phyloP scores from a whole-genome alignment of 148 eudicot genomes.

The Diospyros lotus region DNA sequence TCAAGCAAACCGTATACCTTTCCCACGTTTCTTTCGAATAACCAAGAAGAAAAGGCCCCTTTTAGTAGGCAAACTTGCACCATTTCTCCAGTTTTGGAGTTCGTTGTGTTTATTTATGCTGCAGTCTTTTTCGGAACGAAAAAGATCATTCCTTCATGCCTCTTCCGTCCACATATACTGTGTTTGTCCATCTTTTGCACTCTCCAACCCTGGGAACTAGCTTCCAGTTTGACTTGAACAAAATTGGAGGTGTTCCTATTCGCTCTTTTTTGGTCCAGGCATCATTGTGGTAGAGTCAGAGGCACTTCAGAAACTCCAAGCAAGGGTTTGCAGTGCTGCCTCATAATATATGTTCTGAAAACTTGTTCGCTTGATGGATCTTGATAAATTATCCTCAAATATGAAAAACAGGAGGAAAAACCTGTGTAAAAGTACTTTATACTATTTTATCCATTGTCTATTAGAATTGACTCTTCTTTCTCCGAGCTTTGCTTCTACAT shows the following conservation, averaged over 20 bases:
- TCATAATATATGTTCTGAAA: slow-evolving; percentile 17
- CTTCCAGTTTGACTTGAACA: slow-evolving; percentile 19
- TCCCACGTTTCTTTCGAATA: slow-evolving; percentile 23
- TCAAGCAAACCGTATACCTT: slow-evolving; percentile 23
- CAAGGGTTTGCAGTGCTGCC: slow-evolving; percentile 18
- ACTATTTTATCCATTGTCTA: slow-evolving; percentile 16
- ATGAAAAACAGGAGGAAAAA: slow-evolving; percentile 11
- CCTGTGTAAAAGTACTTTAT: slow-evolving; percentile 15
- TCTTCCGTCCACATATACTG: slow-evolving; percentile 11
- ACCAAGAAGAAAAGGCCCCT: slow-evolving; percentile 20
- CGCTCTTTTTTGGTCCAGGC: slow-evolving; percentile 23
- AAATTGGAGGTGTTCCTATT: slow-evolving; percentile 22
- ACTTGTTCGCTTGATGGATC: slow-evolving; percentile 16
- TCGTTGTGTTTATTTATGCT: slow-evolving; percentile 27
- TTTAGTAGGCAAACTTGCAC: slow-evolving; percentile 10
- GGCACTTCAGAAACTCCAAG: slow-evolving; percentile 13
- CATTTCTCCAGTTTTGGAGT: slow-evolving; percentile 32
- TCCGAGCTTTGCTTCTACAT: slow-evolving; percentile 2
- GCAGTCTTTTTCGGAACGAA: slow-evolving; percentile 22
- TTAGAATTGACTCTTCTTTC: slow-evolving; percentile 8
- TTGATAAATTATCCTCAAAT: slow-evolving; percentile 5
- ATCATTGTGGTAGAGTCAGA: slow-evolving; percentile 9
- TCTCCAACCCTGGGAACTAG: slow-evolving; percentile 14
- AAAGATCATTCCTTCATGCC: slow-evolving; percentile 8
- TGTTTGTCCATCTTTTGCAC: neutral